phyloP scores from a whole-genome alignment of 2,329 filamentous ascomycete species.

The Berkeleyomyces basicola region DNA sequence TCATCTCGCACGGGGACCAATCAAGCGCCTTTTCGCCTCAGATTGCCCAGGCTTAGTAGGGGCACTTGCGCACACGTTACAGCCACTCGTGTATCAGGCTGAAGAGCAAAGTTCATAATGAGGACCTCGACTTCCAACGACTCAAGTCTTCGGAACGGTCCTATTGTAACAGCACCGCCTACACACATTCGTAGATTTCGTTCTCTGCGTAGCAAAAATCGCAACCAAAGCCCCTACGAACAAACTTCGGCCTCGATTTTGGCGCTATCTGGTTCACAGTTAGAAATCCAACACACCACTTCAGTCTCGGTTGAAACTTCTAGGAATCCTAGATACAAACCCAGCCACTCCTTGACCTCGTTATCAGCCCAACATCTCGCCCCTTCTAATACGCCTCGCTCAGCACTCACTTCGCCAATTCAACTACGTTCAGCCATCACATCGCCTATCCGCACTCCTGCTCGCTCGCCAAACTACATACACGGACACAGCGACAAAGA shows the following conservation, averaged over 20 bases:
- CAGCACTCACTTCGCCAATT: neutral
- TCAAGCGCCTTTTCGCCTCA: neutral
- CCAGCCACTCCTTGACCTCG: neutral
- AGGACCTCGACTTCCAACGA: neutral
- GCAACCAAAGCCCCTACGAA: neutral
- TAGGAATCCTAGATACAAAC: neutral
- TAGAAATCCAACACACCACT: slow-evolving; percentile 12
- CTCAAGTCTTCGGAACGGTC: neutral
- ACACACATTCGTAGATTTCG: slow-evolving; percentile 5
- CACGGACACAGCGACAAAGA: neutral
- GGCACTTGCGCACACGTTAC: neutral
- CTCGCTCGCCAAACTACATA: neutral
- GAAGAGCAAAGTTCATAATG: neutral
- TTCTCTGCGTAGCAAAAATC: slow-evolving; percentile 2
- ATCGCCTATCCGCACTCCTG: neutral
- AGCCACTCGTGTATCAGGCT: neutral
- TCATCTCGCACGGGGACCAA: neutral
- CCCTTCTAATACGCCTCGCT: neutral
- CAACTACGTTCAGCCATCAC: neutral
- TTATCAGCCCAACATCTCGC: neutral
- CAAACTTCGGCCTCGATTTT: neutral
- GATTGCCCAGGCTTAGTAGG: neutral
- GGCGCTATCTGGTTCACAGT: neutral
- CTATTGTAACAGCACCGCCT: neutral
- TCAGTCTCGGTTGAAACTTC: slow-evolving; percentile 2